Evolutionary conservation across 306 rosid species (phyloP), one percentile per base, ranked within the genome.

Genomic region (Macrotyloma uniflorum): DNA sequence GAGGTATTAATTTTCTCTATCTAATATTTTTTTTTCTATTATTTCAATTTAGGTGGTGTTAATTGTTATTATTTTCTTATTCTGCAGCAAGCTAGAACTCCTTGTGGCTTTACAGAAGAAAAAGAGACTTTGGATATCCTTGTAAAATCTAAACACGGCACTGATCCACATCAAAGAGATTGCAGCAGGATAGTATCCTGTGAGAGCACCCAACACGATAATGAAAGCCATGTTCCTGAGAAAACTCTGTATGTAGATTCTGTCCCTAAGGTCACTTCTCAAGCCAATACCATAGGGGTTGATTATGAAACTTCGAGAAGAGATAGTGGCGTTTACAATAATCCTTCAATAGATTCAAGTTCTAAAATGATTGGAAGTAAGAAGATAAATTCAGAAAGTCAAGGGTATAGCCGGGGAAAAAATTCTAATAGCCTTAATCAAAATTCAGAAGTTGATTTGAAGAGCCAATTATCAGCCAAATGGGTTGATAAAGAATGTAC

Each of bases 241-340:
- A 95, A 92, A 90, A 92, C 97, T 82, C 86, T 87, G 19, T 83
- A 89, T 79, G 67, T 95, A 5, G 99, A 95, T 75, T 91, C 88
- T 46, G 82, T 87, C 53, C 86, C 80, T 6, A 85, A 78, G 58
- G 71, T 72, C 5, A 86, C 81, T 74, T 81, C 91, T 75, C 78
- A 62, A 68, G 42, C 62, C 64, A 80, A 77, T 83, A 38, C 58
- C 77, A 64, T 35, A 33, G 82, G 50, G 43, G 84, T 70, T 47
- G 78, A 62, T 76, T 59, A 67, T 24, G 83, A 81, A 75, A 64
- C 42, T 74, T 77, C 63, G 33, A 79, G 77, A 69, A 81, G 76
- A 84, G 83, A 74, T 18, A 69, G 54, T 66, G 81, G 77, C 76
- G 36, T 35, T 71, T 64, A 72, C 59, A 70, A 86, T 38, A 50